Conservation (phyloP, 768 basidiomycete genomes). For the Tephrocybe sp. region DNA sequence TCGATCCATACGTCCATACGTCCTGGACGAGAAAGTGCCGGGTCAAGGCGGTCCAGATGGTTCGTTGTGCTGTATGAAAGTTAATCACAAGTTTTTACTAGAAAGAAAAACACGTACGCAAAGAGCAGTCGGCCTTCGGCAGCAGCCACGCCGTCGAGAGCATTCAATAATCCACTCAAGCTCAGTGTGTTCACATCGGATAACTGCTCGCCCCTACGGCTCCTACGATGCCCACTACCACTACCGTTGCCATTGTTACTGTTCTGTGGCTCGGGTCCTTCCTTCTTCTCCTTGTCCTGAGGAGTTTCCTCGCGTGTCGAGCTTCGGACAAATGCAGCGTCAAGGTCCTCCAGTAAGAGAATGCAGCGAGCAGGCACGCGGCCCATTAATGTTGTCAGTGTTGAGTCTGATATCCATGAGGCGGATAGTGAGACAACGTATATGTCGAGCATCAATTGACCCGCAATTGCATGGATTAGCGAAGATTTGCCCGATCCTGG, state of each 20-base stretch:
- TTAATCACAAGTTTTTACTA: conserved; percentile 2
- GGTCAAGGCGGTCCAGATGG: conserved; percentile 87
- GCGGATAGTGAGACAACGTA: conserved; percentile 86
- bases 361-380: conserved; percentile 83
- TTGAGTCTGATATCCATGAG: conserved; percentile 86
- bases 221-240: conserved; percentile 23
- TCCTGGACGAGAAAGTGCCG: conserved; percentile 87
- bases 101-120: conserved; percentile 57
- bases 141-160: conserved; percentile 83
- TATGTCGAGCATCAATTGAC: conserved; percentile 86
- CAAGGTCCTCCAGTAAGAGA: conserved; percentile 86
- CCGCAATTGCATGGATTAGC: conserved; percentile 83
- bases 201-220: conserved; percentile 49
- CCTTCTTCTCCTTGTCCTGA: conserved; percentile 31
- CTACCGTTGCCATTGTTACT: conserved; percentile 10
- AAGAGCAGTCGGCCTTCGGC: conserved; percentile 87
- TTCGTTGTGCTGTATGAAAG: conserved; percentile 66
- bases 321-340: conserved; percentile 83
- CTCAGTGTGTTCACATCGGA: conserved; percentile 81
- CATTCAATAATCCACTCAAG: conserved; percentile 79
- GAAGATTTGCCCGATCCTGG: conserved; percentile 87
- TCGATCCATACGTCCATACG: conserved; percentile 93
- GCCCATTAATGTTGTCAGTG: conserved; percentile 82
- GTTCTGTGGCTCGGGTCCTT: conserved; percentile 24
- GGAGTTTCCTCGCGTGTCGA: conserved; percentile 58